Base-by-base conservation (phyloP, 306 rosid genomes). In the Begonia fuchsioides region DNA sequence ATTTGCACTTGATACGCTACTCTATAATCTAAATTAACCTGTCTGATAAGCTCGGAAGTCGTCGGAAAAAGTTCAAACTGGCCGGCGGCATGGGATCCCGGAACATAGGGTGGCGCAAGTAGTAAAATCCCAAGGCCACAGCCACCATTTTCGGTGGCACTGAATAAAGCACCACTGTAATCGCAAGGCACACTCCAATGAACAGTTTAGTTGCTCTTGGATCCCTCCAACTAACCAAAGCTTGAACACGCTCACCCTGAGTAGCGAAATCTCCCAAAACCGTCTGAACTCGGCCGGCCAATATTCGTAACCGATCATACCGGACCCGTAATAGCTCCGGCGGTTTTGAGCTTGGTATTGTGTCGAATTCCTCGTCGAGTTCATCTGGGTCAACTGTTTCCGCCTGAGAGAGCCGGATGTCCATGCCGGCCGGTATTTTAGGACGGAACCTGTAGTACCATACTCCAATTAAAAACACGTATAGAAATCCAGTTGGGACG, bases 261-360 rank as follows among this genome's bases (percentile, higher is more conserved):
- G 98, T 68, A 1, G 95, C 98, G 67, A 90, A 80, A 71, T 85
- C 85, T 10, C 98, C 98, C 83, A 90, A 69, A 13, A 90, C 94
- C 0, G 92, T 90, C 56, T 90, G 98, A 14, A 81, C 85, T 54
- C 98, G 52, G 15, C 87, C 92, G 1, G 87, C 98, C 55, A 90
- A 55, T 70, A 85, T 79, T 39, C 98, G 59, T 15, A 90, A 62
- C 70, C 92, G 67, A 40, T 90, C 95, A 41, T 90, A 90, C n/a
- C 98, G 61, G 13, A 60, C 64, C 43, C 92, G 64, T 38, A 90
- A 58, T 13, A 84, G 15, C 0, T 90, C 95, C 0, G 79, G 68
- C 13, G 97, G 71, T 32, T 58, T 90, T 0, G 95, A 85, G 65
- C 95, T 90, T 1, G 95, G 98, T 52, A 90, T 69, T 0, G 95